phyloP scores from a whole-genome alignment of 805 yeast genomes.

The Lachancea sp. region DNA sequence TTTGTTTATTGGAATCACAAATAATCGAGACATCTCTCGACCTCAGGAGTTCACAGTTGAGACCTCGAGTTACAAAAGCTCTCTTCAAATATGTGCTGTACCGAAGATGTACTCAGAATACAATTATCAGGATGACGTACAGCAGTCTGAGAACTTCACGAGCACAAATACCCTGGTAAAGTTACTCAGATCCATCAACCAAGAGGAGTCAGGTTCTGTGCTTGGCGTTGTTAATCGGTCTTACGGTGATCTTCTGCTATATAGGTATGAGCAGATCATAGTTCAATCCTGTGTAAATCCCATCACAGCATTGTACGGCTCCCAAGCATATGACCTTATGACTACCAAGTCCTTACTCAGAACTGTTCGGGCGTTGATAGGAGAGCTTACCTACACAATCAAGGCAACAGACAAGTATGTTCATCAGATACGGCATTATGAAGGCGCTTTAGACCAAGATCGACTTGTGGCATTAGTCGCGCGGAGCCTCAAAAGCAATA shows the following conservation, averaged over 20 bases:
- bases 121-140: conserved; percentile 9
- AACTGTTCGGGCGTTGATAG: conserved; percentile 15
- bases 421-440: conserved; percentile 20
- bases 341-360: conserved; percentile 6
- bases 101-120: conserved; percentile 5
- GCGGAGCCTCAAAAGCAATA: conserved; percentile 33
- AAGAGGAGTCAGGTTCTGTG: conserved; percentile 5
- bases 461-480: conserved; percentile 34
- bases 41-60: conserved; percentile 6
- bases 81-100: conserved; percentile 5
- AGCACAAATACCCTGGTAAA: conserved; percentile 11
- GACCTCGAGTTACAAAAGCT: neutral
- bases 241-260: conserved; percentile 20
- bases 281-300: conserved; percentile 24
- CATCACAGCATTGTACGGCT: conserved; percentile 21
- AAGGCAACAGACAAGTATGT: conserved; percentile 16
- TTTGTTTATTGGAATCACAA: conserved; percentile 45
- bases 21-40: neutral
- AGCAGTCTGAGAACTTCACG: conserved; percentile 4
- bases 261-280: conserved; percentile 22
- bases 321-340: conserved; percentile 20
- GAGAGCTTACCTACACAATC: conserved; percentile 23
- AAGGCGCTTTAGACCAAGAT: conserved; percentile 25
- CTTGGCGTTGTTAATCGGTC: conserved; percentile 11
- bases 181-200: conserved; percentile 10